Evolutionary conservation across 2,329 filamentous ascomycete genomes (phyloP), one percentile per base, ranked within the genome.

Genomic region (Talaromyces marneffei): DNA sequence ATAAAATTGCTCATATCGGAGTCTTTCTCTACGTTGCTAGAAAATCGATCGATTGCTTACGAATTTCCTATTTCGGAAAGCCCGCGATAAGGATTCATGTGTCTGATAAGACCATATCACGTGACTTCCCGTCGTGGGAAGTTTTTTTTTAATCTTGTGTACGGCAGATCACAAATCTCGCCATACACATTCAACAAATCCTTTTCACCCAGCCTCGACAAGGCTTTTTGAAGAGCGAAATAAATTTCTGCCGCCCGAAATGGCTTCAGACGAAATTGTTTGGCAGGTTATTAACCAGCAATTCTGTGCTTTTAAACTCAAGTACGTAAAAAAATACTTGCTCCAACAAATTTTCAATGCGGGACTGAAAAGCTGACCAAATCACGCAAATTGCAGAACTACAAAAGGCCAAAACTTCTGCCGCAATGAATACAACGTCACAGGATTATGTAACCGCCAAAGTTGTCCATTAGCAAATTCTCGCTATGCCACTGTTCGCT

Each of bases 211-310:
- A 63, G 61, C 39, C 59, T 62, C 23, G 58, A 40, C 64, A 63
- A 54, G 56, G 63, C 65, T 55, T 44, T 64, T 27, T 62, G 62
- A 23, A 61, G 61, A 54, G 59, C 29, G 40, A 33, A n/a, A 23
- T 25, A 18, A 44, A 5, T 23, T 3, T 33, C 7, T 33, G 20
- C 23, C 31, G 14, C n/a, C 18, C 4, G 39, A 52, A 1, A 63
- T 56, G 59, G 67, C 90, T 62, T 95, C 91, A 65, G 93, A 97
- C 82, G 93, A 97, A 78, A 95, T 97, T 66, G 88, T 97, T 66
- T 99, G 94, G 94, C 87, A 92, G 75, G 90, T 97, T 62, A 96
- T 97, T 68, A 95, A 96, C 78, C 90, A 94, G 78, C 90, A 93
- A 73, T 95, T 94, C 75, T 97, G 94, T 80, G 88, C 89, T 57